Evolutionary conservation across 2,329 filamentous ascomycete species (phyloP), one percentile per base, ranked within the genome.

Genomic region (Epichloe sibirici): DNA sequence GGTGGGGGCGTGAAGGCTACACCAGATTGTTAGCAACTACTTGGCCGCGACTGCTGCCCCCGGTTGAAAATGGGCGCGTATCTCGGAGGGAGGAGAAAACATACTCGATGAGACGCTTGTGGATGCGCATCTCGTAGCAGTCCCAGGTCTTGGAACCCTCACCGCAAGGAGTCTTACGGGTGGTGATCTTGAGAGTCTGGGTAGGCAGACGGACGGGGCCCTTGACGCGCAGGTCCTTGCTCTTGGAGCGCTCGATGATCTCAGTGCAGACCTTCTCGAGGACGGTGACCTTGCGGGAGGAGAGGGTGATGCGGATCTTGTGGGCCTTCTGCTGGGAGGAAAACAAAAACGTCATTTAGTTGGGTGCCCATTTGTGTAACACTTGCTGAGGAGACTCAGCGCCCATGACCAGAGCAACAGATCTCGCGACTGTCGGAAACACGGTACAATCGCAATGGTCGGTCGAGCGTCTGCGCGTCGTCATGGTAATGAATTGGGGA

Each of bases 71-170:
- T 1, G 12, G 25, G 21, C 12, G 9, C 9, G 11, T 23, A 3
- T n/a, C n/a, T 13, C 12, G 3, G 11, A 35, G 8, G 2, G 17
- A n/a, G 17, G 11, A 9, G 17, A 45, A 51, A 45, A 80, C 83
- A 66, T 71, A 88, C 83, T 95, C 90, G 71, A 96, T 96, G 70
- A 96, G 81, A 66, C 90, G 87, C 86, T 96, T 96, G 84, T 96
- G 90, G 73, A 96, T 95, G 78, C 91, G 86, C 90, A 98, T 94
- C 86, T 98, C 91, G 76, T 81, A 98, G 74, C 81, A 85, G 74
- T 97, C 93, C 93, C 93, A 98, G 71, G 93, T 98, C 89, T 98
- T 98, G 76, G 87, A 94, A 78, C 93, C 93, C 84, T 98, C 93
- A 87, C 93, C 93, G 78, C 88, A 93, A 73, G 93, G 93, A 62